These are phyloP conservation scores for Verticillium albo-atrum DNA, from an alignment of 2,329 filamentous ascomycete species.

Conservation along the genomic window DNA sequence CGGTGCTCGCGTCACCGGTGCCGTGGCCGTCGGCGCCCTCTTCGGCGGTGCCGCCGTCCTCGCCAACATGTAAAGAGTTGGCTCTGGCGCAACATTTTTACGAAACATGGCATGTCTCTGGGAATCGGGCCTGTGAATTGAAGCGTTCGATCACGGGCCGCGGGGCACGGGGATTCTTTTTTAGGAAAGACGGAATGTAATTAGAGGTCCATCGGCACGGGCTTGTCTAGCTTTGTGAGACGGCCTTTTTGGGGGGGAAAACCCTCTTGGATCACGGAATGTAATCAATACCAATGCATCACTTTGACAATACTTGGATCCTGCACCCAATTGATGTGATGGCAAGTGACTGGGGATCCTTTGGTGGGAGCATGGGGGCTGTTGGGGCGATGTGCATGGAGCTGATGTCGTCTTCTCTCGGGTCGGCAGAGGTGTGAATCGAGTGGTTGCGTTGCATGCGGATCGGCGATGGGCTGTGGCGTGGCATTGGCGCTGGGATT, in stretches of 20 bases:
- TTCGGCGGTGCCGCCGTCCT: conserved; percentile 41
- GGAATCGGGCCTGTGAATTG: not conserved
- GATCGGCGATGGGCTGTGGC: not conserved
- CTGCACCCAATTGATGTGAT: not conserved
- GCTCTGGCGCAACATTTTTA: not conserved
- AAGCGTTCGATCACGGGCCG: not conserved
- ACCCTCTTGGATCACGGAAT: not conserved
- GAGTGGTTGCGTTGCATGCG: not conserved
- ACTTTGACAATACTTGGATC: not conserved
- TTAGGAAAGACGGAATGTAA: not conserved
- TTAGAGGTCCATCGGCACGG: not conserved
- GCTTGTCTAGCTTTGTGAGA: not conserved
- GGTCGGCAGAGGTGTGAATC: too few relatives aligned
- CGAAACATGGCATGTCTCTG: not conserved
- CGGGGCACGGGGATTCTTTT: not conserved
- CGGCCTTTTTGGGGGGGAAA: not conserved
- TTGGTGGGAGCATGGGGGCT: too few relatives aligned
- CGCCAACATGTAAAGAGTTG: conserved; percentile 34
- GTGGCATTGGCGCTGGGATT: too few relatives aligned
- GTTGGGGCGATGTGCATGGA: too few relatives aligned
- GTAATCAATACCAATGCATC: not conserved
- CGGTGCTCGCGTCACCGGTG: conserved; percentile 36
- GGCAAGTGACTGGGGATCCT: too few relatives aligned
- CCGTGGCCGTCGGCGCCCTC: conserved; percentile 39
- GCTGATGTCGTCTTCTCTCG: too few relatives aligned